phyloP scores from a whole-genome alignment of 2,329 filamentous ascomycete species.

The Pleomassaria siparia region DNA sequence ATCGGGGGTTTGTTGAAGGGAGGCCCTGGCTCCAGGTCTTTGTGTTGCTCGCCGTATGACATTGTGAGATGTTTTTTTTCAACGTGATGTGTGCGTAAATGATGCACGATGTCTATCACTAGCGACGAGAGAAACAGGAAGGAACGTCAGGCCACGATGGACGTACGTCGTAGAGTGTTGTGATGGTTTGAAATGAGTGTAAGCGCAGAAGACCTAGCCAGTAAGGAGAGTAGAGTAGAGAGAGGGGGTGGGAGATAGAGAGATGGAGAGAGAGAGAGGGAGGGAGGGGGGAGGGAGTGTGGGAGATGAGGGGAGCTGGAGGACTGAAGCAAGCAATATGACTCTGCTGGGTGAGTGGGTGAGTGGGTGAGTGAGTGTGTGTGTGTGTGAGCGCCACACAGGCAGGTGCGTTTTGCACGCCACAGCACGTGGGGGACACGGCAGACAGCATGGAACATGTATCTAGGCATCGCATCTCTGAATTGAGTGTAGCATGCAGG shows the following conservation, averaged over 20 bases:
- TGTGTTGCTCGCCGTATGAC: not conserved
- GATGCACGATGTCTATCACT: conserved; percentile 9
- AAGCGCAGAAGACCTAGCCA: too few species aligned
- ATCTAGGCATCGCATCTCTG: conserved; percentile 7
- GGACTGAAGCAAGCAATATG: conserved; percentile 25
- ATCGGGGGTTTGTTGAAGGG: not conserved
- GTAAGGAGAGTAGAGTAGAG: not conserved
- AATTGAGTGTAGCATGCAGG: conserved; percentile 8
- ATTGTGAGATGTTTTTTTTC: conserved; percentile 3
- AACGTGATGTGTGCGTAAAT: not conserved
- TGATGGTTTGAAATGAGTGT: not conserved
- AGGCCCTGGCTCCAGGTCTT: not conserved
- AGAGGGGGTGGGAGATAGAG: conserved; percentile 17
- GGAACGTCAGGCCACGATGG: not conserved
- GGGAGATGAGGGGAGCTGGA: conserved; percentile 24
- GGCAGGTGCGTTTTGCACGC: not conserved
- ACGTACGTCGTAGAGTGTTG: not conserved
- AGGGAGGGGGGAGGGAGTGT: not conserved
- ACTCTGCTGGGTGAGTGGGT: too few species aligned
- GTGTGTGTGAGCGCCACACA: not conserved
- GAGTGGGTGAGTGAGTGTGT: too few species aligned
- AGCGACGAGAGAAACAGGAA: not conserved
- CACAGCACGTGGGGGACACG: conserved; percentile 31
- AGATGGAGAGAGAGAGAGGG: conserved; percentile 8
- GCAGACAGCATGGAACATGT: conserved; percentile 22